Evolutionary conservation across 257 asterid genomes (phyloP), one percentile per base, ranked within the genome.

Genomic region (Ocimum tenuiflorum): DNA sequence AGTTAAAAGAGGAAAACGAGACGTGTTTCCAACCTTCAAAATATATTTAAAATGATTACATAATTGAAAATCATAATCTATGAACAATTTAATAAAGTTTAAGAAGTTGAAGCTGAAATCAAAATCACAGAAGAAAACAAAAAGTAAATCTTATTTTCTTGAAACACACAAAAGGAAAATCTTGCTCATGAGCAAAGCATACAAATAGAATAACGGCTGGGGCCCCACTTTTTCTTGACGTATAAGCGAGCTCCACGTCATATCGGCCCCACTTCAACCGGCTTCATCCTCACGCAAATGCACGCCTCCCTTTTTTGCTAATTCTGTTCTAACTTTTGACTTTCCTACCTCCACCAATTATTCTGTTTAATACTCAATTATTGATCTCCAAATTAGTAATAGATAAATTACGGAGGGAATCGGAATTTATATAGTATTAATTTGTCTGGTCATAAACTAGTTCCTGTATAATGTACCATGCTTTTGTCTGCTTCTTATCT

Each of bases 271-370:
- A 4, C 20, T 54, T n/a, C 4, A 1, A 38, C 62, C 57, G 63
- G 74, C 71, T 60, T 73, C 78, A 11, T 14, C 31, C 65, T 60
- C 56, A 74, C 78, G 71, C 78, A 72, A 72, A 72, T 58, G 77
- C 65, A 59, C 49, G 27, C 56, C 9, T 3, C 23, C 7, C 19
- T 53, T 61, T 12, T 61, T 59, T 51, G 42, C 63, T 17, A 15
- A 15, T 23, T 29, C 55, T n/a, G 5, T 8, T 48, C 63, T 58
- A 53, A 27, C 58, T 51, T 50, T 73, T 73, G 73, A 73, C 78
- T 73, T 60, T 60, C 1, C 1, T 5, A 17, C 65, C 3, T 10
- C n/a, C 18, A 54, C 33, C 50, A 29, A 15, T 67, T 42, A 15
- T 27, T 23, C 29, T 4, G 19, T 24, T 29, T 35, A 45, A 15